A percentile compares a stretch with the other conserved stretches of the same genome.
Conservation (phyloP, 208 protist genomes). For the Leptomonas pyrrhocoris region DNA sequence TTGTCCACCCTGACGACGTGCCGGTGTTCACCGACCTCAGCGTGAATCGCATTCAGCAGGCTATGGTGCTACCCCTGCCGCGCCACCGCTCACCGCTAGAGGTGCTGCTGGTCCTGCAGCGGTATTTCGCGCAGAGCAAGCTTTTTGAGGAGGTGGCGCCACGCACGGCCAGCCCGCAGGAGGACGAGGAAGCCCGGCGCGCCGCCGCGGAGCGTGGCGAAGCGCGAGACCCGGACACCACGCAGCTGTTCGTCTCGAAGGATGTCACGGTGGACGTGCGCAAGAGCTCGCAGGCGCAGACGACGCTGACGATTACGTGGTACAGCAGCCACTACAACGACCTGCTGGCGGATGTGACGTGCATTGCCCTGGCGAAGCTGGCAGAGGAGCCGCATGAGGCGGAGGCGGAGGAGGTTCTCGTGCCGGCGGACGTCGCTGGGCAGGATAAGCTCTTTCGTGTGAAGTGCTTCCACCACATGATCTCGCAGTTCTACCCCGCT, state of each 20-base stretch:
- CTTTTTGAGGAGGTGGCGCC: constrained; percentile 61
- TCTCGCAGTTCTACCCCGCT: constrained; percentile 85
- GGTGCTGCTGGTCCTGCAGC: constrained; percentile 78
- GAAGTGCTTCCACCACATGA: constrained; percentile 94
- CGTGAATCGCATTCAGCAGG: constrained; percentile 80
- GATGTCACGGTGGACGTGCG: constrained; percentile 80
- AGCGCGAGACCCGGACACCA: constrained; percentile 29
- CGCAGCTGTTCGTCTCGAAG: constrained; percentile 58
- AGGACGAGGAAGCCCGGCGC: constrained; percentile 18
- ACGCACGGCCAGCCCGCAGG: constrained; percentile 23
- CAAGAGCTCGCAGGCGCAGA: constrained; percentile 72
- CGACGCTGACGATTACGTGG: constrained; percentile 89
- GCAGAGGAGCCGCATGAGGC: constrained; percentile 58
- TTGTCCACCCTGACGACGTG: constrained; percentile 89
- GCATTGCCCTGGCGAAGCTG: constrained; percentile 84
- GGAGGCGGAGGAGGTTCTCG: constrained; percentile 51
- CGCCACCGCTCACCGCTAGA: constrained; percentile 73
- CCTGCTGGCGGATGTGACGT: constrained; percentile 88
- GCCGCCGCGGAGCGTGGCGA: constrained; percentile 25
- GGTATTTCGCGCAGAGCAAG: constrained; percentile 86
- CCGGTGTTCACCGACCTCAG: constrained; percentile 84
- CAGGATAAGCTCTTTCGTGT: constrained; percentile 88
- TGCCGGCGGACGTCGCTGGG: constrained; percentile 78
- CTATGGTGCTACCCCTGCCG: constrained; percentile 86
- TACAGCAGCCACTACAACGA: constrained; percentile 85